Evolutionary conservation across 2,329 filamentous ascomycete species (phyloP).

Genomic region (Hypocrella siamensis): DNA sequence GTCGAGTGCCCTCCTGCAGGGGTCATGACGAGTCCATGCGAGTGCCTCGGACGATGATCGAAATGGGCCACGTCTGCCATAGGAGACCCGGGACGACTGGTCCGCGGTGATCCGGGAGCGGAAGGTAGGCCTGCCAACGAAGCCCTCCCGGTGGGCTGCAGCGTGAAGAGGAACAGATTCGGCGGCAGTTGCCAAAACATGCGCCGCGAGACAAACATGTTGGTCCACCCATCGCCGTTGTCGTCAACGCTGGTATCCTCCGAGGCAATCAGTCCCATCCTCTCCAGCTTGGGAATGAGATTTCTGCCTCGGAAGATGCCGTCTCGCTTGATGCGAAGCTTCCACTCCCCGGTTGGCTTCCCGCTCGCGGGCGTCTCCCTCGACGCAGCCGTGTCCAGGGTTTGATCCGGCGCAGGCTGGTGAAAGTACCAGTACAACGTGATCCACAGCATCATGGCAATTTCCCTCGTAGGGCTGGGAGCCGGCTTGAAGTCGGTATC

Average conservation of each 20-base stretch:
- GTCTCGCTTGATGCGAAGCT: slow-evolving; percentile 67
- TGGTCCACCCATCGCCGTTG: slow-evolving; percentile 50
- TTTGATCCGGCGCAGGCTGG: slow-evolving; percentile 55
- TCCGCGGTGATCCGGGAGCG: slow-evolving; percentile 7
- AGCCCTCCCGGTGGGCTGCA: slow-evolving; percentile 38
- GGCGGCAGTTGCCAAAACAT: slow-evolving; percentile 90
- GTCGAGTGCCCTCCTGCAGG: slow-evolving; percentile 1
- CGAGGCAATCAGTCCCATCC: slow-evolving; percentile 73
- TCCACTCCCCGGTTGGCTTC: slow-evolving; percentile 73
- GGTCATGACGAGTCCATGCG: no score
- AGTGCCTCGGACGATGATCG: no score
- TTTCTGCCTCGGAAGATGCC: slow-evolving; percentile 78
- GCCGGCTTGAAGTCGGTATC: slow-evolving; percentile 66
- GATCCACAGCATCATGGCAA: slow-evolving; percentile 94
- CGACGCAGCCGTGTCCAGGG: slow-evolving; percentile 46
- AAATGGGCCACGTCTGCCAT: neutral
- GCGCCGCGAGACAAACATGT: slow-evolving; percentile 67
- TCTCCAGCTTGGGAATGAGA: slow-evolving; percentile 76
- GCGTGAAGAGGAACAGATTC: slow-evolving; percentile 73
- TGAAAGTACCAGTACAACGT: slow-evolving; percentile 97
- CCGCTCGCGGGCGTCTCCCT: slow-evolving; percentile 51
- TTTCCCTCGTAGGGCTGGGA: slow-evolving; percentile 69
- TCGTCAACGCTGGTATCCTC: slow-evolving; percentile 57
- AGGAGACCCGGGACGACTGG: neutral
- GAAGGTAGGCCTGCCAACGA: slow-evolving; percentile 20